Evolutionary conservation across 2,329 filamentous ascomycete genomes (phyloP).

Genomic region (Xylariaceae sp.): DNA sequence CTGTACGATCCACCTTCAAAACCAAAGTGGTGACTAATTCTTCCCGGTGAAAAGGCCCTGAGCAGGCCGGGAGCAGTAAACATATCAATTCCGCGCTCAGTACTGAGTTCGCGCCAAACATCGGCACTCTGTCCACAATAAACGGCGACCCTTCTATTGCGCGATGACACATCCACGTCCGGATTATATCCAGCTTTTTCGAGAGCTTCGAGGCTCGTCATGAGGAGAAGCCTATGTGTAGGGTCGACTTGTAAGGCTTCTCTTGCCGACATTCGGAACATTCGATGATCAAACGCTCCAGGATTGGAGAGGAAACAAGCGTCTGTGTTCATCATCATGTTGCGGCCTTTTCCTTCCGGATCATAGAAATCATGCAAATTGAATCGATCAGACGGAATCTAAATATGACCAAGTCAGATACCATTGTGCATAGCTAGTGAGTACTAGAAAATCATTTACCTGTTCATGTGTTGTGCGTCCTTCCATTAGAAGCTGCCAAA

Average conservation of each 20-base stretch:
- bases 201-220: slow-evolving; percentile 23
- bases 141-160: slow-evolving; percentile 29
- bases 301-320: slow-evolving; percentile 22
- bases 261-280: slow-evolving; percentile 22
- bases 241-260: slow-evolving; percentile 22
- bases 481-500: slow-evolving; percentile 30
- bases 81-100: slow-evolving; percentile 16
- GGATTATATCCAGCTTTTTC: slow-evolving; percentile 25
- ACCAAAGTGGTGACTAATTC: slow-evolving; percentile 32
- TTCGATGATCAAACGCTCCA: slow-evolving; percentile 23
- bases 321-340: slow-evolving; percentile 22
- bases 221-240: slow-evolving; percentile 20
- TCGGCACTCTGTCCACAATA: slow-evolving; percentile 33
- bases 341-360: slow-evolving; percentile 22
- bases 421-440: neutral
- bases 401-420: slow-evolving; percentile 1
- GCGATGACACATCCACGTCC: slow-evolving; percentile 4
- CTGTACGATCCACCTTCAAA: slow-evolving; percentile 28
- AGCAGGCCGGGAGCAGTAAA: slow-evolving; percentile 14
- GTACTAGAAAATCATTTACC: slow-evolving; percentile 4
- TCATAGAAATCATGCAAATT: slow-evolving; percentile 25
- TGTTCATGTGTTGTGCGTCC: slow-evolving; percentile 29
- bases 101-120: slow-evolving; percentile 36
- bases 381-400: slow-evolving; percentile 24
- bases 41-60: slow-evolving; percentile 20